phyloP scores from a whole-genome alignment of 75 land plant species.

The Cryptomeria japonica region DNA sequence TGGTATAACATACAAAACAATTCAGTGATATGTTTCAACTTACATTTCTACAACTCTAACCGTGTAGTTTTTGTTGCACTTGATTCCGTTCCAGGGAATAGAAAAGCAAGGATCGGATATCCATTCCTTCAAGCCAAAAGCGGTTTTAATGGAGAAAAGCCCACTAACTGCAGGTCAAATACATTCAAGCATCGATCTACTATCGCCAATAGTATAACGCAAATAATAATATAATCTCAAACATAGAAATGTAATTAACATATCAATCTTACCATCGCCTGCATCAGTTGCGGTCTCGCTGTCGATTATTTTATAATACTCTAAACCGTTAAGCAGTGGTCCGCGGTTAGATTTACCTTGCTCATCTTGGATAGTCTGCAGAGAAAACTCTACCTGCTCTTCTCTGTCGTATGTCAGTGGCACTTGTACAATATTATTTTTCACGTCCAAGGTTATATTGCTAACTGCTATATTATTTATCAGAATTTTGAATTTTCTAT shows the following conservation, averaged over 20 bases:
- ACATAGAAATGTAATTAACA: not conserved
- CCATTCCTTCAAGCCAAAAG: not conserved
- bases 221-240: not conserved
- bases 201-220: too few relatives aligned
- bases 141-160: not conserved
- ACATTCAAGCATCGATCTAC: not conserved
- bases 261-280: not conserved
- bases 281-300: not conserved
- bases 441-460: not conserved
- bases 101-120: not conserved
- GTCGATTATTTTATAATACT: not conserved
- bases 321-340: not conserved
- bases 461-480: not conserved
- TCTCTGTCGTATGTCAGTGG: not conserved
- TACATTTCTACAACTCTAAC: not conserved
- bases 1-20: too few relatives aligned
- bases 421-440: not conserved
- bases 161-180: not conserved
- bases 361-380: not conserved
- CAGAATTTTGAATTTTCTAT: not conserved
- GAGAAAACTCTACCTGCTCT: not conserved
- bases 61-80: not conserved
- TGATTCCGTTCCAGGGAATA: not conserved
- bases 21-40: not conserved
- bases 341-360: not conserved